Percentiles rank a stretch among this genome's conserved stretches.
Evolutionary conservation across 345 rosid species (phyloP).

Genomic region (Aquilaria malaccensis): DNA sequence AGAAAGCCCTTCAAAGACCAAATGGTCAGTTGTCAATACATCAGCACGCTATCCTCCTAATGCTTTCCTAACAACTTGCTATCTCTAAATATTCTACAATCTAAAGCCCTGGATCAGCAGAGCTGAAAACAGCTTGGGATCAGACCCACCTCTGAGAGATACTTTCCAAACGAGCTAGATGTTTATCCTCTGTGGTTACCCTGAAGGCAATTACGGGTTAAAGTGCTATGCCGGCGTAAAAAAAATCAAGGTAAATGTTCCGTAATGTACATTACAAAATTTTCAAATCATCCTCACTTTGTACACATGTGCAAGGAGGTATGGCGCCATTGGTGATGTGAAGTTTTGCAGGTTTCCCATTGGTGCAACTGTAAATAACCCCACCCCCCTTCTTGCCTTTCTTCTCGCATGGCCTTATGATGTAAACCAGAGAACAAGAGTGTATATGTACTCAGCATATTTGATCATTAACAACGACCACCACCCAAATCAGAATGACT

Average conservation of each 20-base stretch:
- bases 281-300: conserved; percentile 35
- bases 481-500: conserved; percentile 26
- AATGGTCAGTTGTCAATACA: conserved; percentile 16
- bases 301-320: conserved; percentile 39
- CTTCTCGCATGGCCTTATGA: conserved; percentile 5
- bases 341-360: conserved; percentile 16
- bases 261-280: conserved; percentile 21
- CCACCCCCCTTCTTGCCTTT: conserved; percentile 1
- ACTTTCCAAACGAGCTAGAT: conserved; percentile 10
- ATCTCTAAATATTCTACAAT: conserved; percentile 15
- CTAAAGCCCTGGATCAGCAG: conserved; percentile 19
- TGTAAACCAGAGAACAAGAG: conserved; percentile 8
- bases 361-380: conserved; percentile 4
- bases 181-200: conserved; percentile 14
- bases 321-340: conserved; percentile 11
- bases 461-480: conserved; percentile 32
- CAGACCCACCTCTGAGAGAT: conserved; percentile 6
- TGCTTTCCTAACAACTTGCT: conserved; percentile 24
- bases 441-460: conserved; percentile 26
- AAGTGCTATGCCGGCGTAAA: conserved; percentile 16
- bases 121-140: conserved; percentile 11
- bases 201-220: conserved; percentile 17
- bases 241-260: conserved; percentile 14
- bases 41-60: conserved; percentile 29
- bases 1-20: conserved; percentile 9